These are phyloP conservation scores for Aspergillus proliferans DNA, from an alignment of 2,329 filamentous ascomycete genomes.

Conservation along the genomic window DNA sequence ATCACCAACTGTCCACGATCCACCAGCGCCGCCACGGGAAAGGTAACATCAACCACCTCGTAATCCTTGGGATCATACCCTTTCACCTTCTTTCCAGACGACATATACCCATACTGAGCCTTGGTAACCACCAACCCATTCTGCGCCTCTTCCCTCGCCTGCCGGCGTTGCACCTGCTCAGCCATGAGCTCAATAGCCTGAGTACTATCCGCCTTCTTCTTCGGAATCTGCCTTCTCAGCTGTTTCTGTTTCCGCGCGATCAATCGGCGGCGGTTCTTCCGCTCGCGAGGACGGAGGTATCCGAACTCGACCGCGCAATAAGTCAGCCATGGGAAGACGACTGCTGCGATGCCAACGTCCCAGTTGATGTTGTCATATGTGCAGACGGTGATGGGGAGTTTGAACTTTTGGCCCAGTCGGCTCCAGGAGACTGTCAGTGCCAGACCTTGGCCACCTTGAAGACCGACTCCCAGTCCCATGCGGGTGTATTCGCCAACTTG, in stretches of 20 bases:
- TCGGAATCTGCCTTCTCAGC: constrained; percentile 29
- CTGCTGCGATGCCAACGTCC: constrained; percentile 29
- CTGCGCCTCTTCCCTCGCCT: constrained; percentile 27
- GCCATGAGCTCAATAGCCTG: constrained; percentile 37
- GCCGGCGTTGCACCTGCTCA: constrained; percentile 34
- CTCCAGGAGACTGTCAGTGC: constrained; percentile 35
- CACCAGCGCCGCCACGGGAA: constrained; percentile 40
- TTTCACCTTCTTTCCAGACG: constrained; percentile 18
- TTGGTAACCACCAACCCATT: constrained; percentile 35
- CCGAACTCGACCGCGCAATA: constrained; percentile 40
- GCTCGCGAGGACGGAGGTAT: constrained; percentile 33
- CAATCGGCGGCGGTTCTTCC: constrained; percentile 27
- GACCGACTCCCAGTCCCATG: constrained; percentile 34
- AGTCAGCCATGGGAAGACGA: constrained; percentile 33
- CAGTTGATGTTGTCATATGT: constrained; percentile 26
- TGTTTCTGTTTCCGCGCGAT: constrained; percentile 32
- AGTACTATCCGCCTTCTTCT: constrained; percentile 31
- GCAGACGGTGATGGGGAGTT: constrained; percentile 34
- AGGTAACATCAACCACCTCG: constrained; percentile 35
- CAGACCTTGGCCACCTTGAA: constrained; percentile 30
- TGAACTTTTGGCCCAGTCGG: constrained; percentile 35
- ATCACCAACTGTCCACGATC: constrained; percentile 37
- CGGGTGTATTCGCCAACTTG: constrained; percentile 32
- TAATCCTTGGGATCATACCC: constrained; percentile 15
- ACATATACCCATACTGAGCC: constrained; percentile 37